Base-by-base conservation (phyloP, 1,139 yeast species). In the Starmera stellimalicola region DNA sequence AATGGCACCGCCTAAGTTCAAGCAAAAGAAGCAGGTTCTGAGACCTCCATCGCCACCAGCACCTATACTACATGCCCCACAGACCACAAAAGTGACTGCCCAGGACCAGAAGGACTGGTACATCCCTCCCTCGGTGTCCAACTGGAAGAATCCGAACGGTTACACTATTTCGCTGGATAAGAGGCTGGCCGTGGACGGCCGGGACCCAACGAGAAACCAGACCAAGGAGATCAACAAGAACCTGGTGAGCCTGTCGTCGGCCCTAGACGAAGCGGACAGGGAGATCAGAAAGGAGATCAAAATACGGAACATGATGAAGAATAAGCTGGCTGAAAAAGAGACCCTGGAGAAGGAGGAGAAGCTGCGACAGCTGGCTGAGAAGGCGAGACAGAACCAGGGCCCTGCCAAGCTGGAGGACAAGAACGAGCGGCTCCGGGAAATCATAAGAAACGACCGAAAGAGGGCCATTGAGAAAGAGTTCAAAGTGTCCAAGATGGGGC, bases 91-190 rank as follows among this genome's bases (percentile, higher is more conserved):
- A 45, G 54, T 81, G n/a, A 72, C 91, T 0, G 75, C 76, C 27
- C 85, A 80, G 45, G 95, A 87, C 38, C 79, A 77, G 39, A 77
- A 72, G 25, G 71, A 75, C 40, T 91, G 97, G 97, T 69, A 70
- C 33, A 85, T 91, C 19, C 97, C 98, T 0, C 79, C 95, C 0
- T 87, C 94, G 1, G 73, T 91, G 1, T 88, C 97, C 2, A 87
- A 85, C 54, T 91, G 98, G 98, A 88, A 88, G 55, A 91, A 91
- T 54, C 85, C 91, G 18, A 81, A 82, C 44, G 97, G 98, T 4
- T 87, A 78, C 53, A 77, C 95, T 1, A 79, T 88, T 32, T 77
- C 83, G 0, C 57, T 91, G 30, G 95, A 87, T 37, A 81, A 82
- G 50, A 63, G 97, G 39, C 63, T 81, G 41, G 73, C 79, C 5